Base-by-base conservation (phyloP, 257 asterid genomes). In the Plantago major region DNA sequence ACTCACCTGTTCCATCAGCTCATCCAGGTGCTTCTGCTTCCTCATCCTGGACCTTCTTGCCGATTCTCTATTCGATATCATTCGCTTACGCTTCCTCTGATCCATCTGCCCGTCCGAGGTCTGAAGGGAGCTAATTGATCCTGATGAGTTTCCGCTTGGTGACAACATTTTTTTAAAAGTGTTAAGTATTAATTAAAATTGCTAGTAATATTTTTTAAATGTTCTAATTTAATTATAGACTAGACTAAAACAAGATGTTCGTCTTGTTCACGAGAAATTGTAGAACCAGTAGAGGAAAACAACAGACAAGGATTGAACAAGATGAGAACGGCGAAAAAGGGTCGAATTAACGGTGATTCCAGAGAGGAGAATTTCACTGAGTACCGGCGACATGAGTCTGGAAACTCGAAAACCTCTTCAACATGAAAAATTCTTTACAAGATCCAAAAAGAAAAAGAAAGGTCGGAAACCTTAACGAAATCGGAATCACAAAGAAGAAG, bases 271-370 rank as follows among this genome's bases (percentile, higher is more conserved):
- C 48, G 82, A 82, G 54, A 79, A 79, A 64, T 65, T 70, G 15
- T 82, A 77, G 58, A 79, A 82, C 89, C 85, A 79, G 42, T 74
- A 79, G 58, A 82, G 83, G 75, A 82, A 82, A 46, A 72, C 77
- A 49, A 80, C 77, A 33, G 82, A 77, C 66, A 80, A 60, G 59
- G 85, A 80, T 60, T 77, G 89, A 22, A 82, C 80, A 9, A 79
- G 74, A 68, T 76, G 85, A 15, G 83, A 76, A 6, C 76, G 79
- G 0, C 71, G 85, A 14, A 30, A 59, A 19, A 77, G 73, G 2
- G 73, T 19, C 4, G 83, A 82, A 66, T 79, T 75, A 0, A 77
- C 55, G 1, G 74, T 79, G 11, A 66, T 74, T 57, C 82, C 80
- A 22, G 82, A 74, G 22, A 77, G 72, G 58, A 77, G 69, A 17